These are phyloP conservation scores for Podospora conica DNA, from an alignment of 495 filamentous ascomycete genomes.

Conservation along the genomic window DNA sequence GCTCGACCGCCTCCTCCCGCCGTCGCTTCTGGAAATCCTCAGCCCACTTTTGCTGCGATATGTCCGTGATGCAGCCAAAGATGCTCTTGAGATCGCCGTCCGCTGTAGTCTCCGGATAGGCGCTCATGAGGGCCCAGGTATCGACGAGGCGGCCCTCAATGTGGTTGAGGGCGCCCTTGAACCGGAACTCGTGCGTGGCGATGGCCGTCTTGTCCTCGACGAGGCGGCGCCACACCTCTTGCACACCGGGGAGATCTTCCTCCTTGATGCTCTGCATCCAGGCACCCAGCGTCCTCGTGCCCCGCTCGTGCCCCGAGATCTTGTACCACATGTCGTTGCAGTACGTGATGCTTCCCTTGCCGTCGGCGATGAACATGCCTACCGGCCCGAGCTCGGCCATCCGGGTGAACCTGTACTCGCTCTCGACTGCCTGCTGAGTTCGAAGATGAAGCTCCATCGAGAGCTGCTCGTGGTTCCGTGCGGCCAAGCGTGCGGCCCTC, in stretches of 20 bases:
- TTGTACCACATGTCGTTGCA: constrained; percentile 70
- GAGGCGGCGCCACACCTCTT: constrained; percentile 51
- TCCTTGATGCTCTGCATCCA: constrained; percentile 64
- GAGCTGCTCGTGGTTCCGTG: constrained; percentile 58
- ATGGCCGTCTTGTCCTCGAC: constrained; percentile 50
- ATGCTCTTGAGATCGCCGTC: constrained; percentile 57
- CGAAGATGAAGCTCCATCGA: constrained; percentile 59
- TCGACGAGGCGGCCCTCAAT: constrained; percentile 52
- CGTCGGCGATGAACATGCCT: constrained; percentile 65
- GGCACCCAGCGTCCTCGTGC: constrained; percentile 39
- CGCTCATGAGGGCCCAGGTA: constrained; percentile 66
- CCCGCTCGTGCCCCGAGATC: constrained; percentile 53
- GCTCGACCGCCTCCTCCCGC: constrained; percentile 56
- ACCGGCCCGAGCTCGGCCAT: constrained; percentile 71
- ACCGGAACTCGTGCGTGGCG: constrained; percentile 57
- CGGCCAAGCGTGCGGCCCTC: constrained; percentile 58
- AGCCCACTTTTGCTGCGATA: constrained; percentile 54
- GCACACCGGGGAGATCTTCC: constrained; percentile 51
- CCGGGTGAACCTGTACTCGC: constrained; percentile 63
- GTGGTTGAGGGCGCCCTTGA: constrained; percentile 55
- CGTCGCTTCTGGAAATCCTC: constrained; percentile 58
- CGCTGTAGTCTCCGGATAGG: constrained; percentile 57
- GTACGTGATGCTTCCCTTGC: constrained; percentile 56
- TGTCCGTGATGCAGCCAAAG: constrained; percentile 58
- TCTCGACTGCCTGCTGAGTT: constrained; percentile 62